Evolutionary conservation across 2,329 filamentous ascomycete genomes (phyloP).

Genomic region (Claviceps fusiformis): DNA sequence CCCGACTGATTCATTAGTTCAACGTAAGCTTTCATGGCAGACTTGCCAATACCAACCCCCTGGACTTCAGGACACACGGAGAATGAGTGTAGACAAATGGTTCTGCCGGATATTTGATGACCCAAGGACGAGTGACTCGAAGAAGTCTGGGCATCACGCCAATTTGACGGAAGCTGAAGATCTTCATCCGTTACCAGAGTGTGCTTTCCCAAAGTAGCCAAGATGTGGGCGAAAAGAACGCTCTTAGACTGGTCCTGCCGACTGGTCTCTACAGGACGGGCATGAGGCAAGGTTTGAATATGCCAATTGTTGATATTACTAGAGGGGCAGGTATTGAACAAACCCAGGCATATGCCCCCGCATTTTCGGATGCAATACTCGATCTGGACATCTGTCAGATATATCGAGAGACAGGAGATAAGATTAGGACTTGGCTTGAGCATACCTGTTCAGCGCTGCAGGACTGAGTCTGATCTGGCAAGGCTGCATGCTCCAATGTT

Average conservation of each 20-base stretch:
- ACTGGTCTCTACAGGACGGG: constrained; percentile 42
- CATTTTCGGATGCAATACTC: constrained; percentile 14
- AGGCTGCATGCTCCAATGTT: constrained; percentile 23
- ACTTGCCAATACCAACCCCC: constrained; percentile 57
- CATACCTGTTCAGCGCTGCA: constrained; percentile 41
- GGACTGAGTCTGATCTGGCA: constrained; percentile 34
- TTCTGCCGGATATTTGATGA: constrained; percentile 60
- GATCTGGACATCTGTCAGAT: constrained; percentile 10
- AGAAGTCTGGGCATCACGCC: constrained; percentile 37
- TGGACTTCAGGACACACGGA: constrained; percentile 67
- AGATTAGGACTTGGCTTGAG: not conserved
- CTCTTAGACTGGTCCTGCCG: constrained; percentile 20
- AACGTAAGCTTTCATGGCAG: constrained; percentile 36
- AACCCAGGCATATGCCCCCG: constrained; percentile 57
- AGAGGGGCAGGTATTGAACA: constrained; percentile 56
- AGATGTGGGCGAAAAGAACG: constrained; percentile 63
- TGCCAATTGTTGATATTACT: constrained; percentile 31
- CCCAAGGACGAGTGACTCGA: constrained; percentile 32
- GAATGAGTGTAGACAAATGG: constrained; percentile 70
- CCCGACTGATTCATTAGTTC: constrained; percentile 60
- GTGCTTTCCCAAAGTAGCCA: constrained; percentile 57
- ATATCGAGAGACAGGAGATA: not conserved
- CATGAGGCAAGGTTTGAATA: constrained; percentile 35
- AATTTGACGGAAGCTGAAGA: constrained; percentile 61
- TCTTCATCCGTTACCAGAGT: constrained; percentile 39